A percentile compares a stretch with the other conserved stretches of the same genome.
These are phyloP conservation scores for Andrographis paniculata DNA, from an alignment of 305 asterid species.

Conservation along the genomic window DNA sequence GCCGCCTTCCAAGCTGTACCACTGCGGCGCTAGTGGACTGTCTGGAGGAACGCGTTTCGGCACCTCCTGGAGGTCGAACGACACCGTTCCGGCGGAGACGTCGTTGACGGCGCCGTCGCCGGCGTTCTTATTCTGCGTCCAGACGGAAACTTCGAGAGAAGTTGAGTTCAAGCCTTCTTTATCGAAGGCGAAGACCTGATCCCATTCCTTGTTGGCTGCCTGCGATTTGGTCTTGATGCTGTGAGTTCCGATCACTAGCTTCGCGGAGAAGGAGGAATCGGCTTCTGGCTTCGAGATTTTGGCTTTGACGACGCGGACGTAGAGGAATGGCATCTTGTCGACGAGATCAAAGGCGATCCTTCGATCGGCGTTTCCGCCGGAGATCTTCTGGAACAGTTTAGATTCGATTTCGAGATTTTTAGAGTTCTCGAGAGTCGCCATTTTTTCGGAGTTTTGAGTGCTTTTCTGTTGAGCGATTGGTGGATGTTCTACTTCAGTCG, in stretches of 20 bases:
- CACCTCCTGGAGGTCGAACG: slow-evolving; percentile 78
- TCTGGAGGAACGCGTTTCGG: slow-evolving; percentile 89
- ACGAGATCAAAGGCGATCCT: slow-evolving; percentile 67
- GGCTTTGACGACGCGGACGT: slow-evolving; percentile 66
- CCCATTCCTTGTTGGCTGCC: slow-evolving; percentile 58
- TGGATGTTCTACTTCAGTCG: slow-evolving; percentile 29
- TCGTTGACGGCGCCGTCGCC: slow-evolving; percentile 32
- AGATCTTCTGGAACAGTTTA: slow-evolving; percentile 36
- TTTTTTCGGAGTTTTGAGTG: slow-evolving; percentile 21
- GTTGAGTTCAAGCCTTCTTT: slow-evolving; percentile 75
- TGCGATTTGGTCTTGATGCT: slow-evolving; percentile 42
- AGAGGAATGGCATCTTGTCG: slow-evolving; percentile 77
- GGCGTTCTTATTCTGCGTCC: slow-evolving; percentile 35
- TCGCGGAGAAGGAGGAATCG: slow-evolving; percentile 39
- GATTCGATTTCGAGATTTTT: slow-evolving; percentile 37
- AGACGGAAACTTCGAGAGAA: slow-evolving; percentile 53
- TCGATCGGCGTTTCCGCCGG: slow-evolving; percentile 31
- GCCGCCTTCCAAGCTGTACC: slow-evolving; percentile 73
- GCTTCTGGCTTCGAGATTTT: slow-evolving; percentile 42
- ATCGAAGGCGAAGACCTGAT: slow-evolving; percentile 85
- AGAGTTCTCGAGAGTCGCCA: slow-evolving; percentile 13
- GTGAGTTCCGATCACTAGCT: slow-evolving; percentile 83
- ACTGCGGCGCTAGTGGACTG: slow-evolving; percentile 93
- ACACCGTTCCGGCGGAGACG: slow-evolving; percentile 50
- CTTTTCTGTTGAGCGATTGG: slow-evolving; percentile 47